These are phyloP conservation scores for Plasmodium vinckei DNA, from an alignment of 169 alveolate genomes.

Conservation along the genomic window DNA sequence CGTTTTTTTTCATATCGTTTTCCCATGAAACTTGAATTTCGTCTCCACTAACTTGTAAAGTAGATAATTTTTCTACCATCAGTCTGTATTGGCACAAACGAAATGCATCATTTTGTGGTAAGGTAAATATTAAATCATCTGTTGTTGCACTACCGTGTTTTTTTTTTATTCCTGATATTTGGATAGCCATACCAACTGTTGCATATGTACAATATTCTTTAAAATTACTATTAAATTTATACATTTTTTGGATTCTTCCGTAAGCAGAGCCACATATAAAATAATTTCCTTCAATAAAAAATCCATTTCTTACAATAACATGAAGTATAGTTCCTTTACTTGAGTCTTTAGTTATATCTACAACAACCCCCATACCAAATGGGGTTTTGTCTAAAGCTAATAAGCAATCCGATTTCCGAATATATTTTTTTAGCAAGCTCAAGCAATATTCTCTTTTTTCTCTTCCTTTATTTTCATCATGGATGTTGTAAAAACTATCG, in stretches of 20 bases:
- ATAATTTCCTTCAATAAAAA: conserved; percentile 82
- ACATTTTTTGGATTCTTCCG: conserved; percentile 82
- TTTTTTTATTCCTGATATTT: conserved; percentile 79
- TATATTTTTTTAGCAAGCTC: conserved; percentile 67
- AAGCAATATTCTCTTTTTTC: conserved; percentile 15
- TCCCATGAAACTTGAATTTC: conserved; percentile 84
- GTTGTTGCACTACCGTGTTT: conserved; percentile 80
- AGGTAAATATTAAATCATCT: conserved; percentile 81
- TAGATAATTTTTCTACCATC: conserved; percentile 78
- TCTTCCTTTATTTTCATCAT: neutral
- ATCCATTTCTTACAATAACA: conserved; percentile 83
- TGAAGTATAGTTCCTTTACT: conserved; percentile 80
- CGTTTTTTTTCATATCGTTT: conserved; percentile 75
- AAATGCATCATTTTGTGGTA: conserved; percentile 86
- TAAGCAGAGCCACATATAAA: conserved; percentile 87
- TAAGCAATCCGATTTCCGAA: conserved; percentile 82
- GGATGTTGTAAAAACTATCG: neutral
- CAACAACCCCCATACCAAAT: conserved; percentile 80
- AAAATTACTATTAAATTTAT: conserved; percentile 76
- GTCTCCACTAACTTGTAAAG: conserved; percentile 83
- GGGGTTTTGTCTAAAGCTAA: conserved; percentile 80
- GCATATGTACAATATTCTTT: conserved; percentile 77
- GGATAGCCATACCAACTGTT: conserved; percentile 82
- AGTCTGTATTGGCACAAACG: conserved; percentile 84
- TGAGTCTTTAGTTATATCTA: conserved; percentile 81